Base-by-base conservation (phyloP, 1,284 basidiomycete genomes). In the Gomphus bonarii region DNA sequence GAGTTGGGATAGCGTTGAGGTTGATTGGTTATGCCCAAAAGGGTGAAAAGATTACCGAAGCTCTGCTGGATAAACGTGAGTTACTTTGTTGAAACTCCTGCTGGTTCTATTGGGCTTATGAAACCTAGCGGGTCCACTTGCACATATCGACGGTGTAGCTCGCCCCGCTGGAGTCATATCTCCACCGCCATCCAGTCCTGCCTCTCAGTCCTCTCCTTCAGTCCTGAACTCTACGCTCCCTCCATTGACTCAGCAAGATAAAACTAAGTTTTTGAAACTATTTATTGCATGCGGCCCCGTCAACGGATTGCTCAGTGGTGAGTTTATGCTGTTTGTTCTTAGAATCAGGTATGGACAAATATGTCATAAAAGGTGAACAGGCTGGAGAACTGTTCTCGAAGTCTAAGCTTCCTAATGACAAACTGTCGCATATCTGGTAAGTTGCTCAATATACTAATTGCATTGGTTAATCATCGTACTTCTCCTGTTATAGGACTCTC, bases 21-120 rank as follows among this genome's bases (percentile, higher is more conserved):
- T 77, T 99, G 47, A 93, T 99, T 63, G 93, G 88, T 1, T 91
- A 91, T 78, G 88, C 93, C 2, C 97, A 99, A 75, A 84, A 85
- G 61, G 92, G 94, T 56, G 85, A 91, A 66, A 76, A 77, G 62
- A 70, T 89, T 44, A 77, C 79, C 7, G 73, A 78, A 50, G 77
- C 80, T 31, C 69, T 88, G 48, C 70, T 88, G 60, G 73, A 74
- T 63, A 83, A 82, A 76, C 77, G 90, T 91, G 65, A 71, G 61
- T 58, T 67, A 46, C 57, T 46, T 22, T 65, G 31, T 44, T 40
- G 18, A 59, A 53, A 16, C 47, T 33, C 38, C 12, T 5, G 10
- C 12, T 20, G 3, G 2, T 48, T 48, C 7, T n/a, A 25, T 46
- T 3, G 12, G n/a, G 28, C 46, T 22, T 31, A 31, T 43, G 20